Conservation (phyloP, 495 filamentous ascomycete genomes). For the Durotheca rogersii region DNA sequence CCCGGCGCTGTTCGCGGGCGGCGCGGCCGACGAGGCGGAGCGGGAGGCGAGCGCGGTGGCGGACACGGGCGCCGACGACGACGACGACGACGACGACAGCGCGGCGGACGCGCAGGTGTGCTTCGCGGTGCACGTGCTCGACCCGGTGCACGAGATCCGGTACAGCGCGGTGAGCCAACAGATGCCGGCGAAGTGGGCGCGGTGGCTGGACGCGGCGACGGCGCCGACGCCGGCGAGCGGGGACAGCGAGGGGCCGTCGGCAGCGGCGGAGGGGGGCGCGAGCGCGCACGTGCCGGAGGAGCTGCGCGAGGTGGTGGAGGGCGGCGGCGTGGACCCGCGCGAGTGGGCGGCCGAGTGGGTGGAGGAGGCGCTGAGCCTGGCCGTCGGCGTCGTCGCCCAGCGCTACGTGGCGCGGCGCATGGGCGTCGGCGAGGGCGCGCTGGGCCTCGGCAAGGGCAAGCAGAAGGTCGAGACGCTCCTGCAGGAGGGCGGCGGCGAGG, state of each 20-base stretch:
- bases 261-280: slow-evolving; percentile 27
- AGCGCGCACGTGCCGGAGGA: slow-evolving; percentile 64
- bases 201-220: slow-evolving; percentile 82
- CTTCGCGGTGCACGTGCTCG: slow-evolving; percentile 90
- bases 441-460: slow-evolving; percentile 80
- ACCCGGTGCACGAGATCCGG: slow-evolving; percentile 87
- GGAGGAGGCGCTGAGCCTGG: slow-evolving; percentile 79
- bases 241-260: slow-evolving; percentile 43
- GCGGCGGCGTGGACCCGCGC: slow-evolving; percentile 86
- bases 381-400: slow-evolving; percentile 87
- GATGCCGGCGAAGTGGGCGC: slow-evolving; percentile 82
- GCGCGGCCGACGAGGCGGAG: slow-evolving; percentile 46
- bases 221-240: slow-evolving; percentile 49
- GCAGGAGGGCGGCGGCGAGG: slow-evolving; percentile 77
- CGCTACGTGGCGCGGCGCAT: slow-evolving; percentile 92
- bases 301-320: slow-evolving; percentile 83
- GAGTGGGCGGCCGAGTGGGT: slow-evolving; percentile 99
- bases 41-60: slow-evolving; percentile 54
- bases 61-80: too few relatives aligned
- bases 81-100: slow-evolving; percentile 50
- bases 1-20: slow-evolving; percentile 64
- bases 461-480: slow-evolving; percentile 68
- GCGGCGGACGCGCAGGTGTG: slow-evolving; percentile 60
- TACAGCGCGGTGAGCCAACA: slow-evolving; percentile 82
- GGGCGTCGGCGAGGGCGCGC: slow-evolving; percentile 86